Base-by-base conservation (phyloP, 1,139 yeast species). In the Nadsonia starkeyi-henricii region DNA sequence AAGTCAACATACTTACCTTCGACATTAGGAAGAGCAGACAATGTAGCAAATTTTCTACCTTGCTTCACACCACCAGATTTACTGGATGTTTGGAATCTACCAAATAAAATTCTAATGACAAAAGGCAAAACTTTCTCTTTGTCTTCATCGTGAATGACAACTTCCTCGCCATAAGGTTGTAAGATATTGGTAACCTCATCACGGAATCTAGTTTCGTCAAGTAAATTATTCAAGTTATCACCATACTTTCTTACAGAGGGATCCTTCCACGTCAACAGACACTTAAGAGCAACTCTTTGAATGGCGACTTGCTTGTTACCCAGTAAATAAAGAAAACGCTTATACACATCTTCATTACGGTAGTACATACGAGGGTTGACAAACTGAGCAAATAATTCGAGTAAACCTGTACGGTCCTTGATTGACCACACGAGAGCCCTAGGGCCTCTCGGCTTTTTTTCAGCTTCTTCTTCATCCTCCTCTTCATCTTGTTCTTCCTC, bases 201-300 rank as follows among this genome's bases (percentile, higher is more conserved):
- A 52, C 86, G 78, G 66, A 86, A 89, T 21, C 81, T 69, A 1
- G 85, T 76, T 54, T 88, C 95, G 61, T 89, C 96, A 30, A 91
- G 68, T 50, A 93, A 66, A 55, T 84, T 88, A 48, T 68, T 73
- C 57, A 93, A 69, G 55, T 81, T 81, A 54, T 84, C 95, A 52
- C 73, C 71, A 61, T 88, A 89, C 61, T 81, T 84, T 49, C 72
- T 72, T 36, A 85, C 66, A 1, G 71, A 68, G 1, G 75, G 72
- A 50, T 75, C 72, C 53, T 79, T 78, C 71, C 75, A 84, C 45
- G 83, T 78, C 44, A 86, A 64, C n/a, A 91, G 59, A 45, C 84
- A 83, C 51, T 77, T 75, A 47, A 91, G 68, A 0, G 96, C 93
- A 44, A 79, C 65, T 53, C 77, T 78, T 63, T 91, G 96, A 1